These are phyloP conservation scores for Phlyctochytrium planicorne DNA, from an alignment of 192 early-diverging fungal genomes.

Conservation along the genomic window DNA sequence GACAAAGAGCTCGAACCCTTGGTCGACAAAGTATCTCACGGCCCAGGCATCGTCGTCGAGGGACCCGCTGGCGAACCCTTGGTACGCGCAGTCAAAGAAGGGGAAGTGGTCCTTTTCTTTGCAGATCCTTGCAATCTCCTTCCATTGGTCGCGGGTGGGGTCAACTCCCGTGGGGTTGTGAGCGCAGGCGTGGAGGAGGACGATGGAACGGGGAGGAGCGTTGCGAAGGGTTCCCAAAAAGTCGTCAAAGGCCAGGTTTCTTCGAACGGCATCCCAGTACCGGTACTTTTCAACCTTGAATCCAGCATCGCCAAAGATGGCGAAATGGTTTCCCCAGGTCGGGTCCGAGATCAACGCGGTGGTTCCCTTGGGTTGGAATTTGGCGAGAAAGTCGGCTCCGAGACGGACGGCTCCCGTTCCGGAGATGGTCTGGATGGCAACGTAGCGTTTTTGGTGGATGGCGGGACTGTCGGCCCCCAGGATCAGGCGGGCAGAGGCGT, in stretches of 20 bases:
- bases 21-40: slow-evolving; percentile 87
- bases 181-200: slow-evolving; percentile 94
- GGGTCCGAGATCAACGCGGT: slow-evolving; percentile 86
- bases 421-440: slow-evolving; percentile 86
- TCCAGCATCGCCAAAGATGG: slow-evolving; percentile 84
- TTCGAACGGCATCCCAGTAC: slow-evolving; percentile 83
- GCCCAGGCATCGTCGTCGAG: slow-evolving; percentile 90
- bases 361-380: slow-evolving; percentile 63
- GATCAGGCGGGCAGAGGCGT: slow-evolving; percentile 79
- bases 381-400: slow-evolving; percentile 78
- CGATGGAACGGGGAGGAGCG: slow-evolving; percentile 78
- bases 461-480: slow-evolving; percentile 75
- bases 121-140: slow-evolving; percentile 82
- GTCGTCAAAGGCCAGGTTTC: slow-evolving; percentile 76
- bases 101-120: slow-evolving; percentile 76
- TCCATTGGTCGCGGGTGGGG: slow-evolving; percentile 93
- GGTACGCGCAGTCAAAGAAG: slow-evolving; percentile 99
- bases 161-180: slow-evolving; percentile 99
- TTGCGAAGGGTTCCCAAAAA: slow-evolving; percentile 65
- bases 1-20: slow-evolving; percentile 88
- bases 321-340: slow-evolving; percentile 94
- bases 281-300: slow-evolving; percentile 81
- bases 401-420: slow-evolving; percentile 91
- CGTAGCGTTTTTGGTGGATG: slow-evolving; percentile 62
- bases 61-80: slow-evolving; percentile 95